Percentiles rank a stretch among this genome's conserved stretches.
phyloP scores from a whole-genome alignment of 2,329 filamentous ascomycete species.

The Phyllosticta ampelicida region DNA sequence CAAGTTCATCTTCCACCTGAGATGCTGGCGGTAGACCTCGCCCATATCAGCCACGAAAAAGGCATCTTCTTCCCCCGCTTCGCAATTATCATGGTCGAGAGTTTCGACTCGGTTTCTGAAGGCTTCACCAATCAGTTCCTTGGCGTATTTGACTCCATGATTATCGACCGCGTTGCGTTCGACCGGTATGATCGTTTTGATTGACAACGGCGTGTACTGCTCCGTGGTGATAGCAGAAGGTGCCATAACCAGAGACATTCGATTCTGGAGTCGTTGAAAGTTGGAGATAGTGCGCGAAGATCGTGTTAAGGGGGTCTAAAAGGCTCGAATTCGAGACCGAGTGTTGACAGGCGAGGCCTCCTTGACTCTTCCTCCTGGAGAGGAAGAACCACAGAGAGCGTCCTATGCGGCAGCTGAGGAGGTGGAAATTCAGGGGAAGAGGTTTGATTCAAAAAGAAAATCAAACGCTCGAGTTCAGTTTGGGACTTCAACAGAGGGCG shows the following conservation, averaged over 20 bases:
- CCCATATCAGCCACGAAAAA: constrained; percentile 98
- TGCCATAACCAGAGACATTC: constrained; percentile 53
- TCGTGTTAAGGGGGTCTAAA: constrained; percentile 88
- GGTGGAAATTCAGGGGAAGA: constrained; percentile 46
- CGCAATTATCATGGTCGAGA: constrained; percentile 80
- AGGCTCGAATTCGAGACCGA: constrained; percentile 70
- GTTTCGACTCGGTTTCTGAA: constrained; percentile 73
- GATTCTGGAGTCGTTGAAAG: constrained; percentile 15
- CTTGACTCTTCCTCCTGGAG: constrained; percentile 98
- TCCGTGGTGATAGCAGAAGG: constrained; percentile 50
- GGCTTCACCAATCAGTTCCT: constrained; percentile 76
- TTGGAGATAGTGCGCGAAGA: constrained; percentile 17
- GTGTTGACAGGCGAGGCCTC: constrained; percentile 83
- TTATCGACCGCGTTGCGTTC: constrained; percentile 15
- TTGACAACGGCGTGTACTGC: constrained; percentile 29
- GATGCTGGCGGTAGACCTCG: constrained; percentile 96
- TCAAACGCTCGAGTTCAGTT: constrained; percentile 29
- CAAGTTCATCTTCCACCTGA: constrained; percentile 95
- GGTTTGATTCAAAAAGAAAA: constrained; percentile 34
- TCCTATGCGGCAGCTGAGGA: constrained; percentile 99
- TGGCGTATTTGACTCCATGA: constrained; percentile 46
- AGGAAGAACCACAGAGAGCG: constrained; percentile 97
- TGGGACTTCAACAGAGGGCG: constrained; percentile 28
- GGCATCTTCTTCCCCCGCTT: constrained; percentile 87
- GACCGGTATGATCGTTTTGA: constrained; percentile 18